These are phyloP conservation scores for Castanopsis chinensis DNA, from an alignment of 306 rosid species.

Conservation along the genomic window DNA sequence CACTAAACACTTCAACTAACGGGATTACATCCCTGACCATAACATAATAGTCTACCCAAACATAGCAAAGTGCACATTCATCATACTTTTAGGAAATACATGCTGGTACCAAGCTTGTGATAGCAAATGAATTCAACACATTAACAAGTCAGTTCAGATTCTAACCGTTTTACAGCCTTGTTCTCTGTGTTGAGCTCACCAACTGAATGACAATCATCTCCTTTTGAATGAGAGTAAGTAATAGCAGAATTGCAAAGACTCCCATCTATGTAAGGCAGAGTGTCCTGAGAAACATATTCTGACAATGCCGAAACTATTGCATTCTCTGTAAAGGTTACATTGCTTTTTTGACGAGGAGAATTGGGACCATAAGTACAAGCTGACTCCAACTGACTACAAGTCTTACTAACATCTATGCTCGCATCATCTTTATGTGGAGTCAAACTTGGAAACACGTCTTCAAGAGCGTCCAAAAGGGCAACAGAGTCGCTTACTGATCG, in stretches of 20 bases:
- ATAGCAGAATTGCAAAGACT: slow-evolving; percentile 12
- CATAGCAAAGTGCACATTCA: background rate
- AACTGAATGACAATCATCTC: slow-evolving; percentile 1
- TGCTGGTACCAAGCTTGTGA: background rate
- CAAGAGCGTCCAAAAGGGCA: slow-evolving; percentile 34
- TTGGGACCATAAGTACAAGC: slow-evolving; percentile 44
- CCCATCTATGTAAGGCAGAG: slow-evolving; percentile 21
- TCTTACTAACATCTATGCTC: slow-evolving; percentile 15
- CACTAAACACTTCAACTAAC: background rate
- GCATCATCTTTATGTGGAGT: slow-evolving; percentile 13
- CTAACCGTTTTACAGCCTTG: slow-evolving; percentile 38
- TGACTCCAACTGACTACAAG: slow-evolving; percentile 28
- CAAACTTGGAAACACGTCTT: slow-evolving; percentile 22
- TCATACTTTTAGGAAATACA: background rate
- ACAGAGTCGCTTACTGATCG: slow-evolving; percentile 43
- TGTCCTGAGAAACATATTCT: slow-evolving; percentile 32
- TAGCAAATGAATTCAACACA: background rate
- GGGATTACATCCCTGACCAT: background rate
- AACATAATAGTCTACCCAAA: background rate
- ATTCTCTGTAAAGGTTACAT: slow-evolving; percentile 29
- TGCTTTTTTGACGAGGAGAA: slow-evolving; percentile 42
- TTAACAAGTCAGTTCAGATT: background rate
- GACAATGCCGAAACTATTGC: slow-evolving; percentile 44
- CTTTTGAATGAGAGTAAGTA: slow-evolving; percentile 10
- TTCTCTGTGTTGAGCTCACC: slow-evolving; percentile 29